Conservation (phyloP, 2,329 filamentous ascomycete genomes). For the Ophiostoma australiae region DNA sequence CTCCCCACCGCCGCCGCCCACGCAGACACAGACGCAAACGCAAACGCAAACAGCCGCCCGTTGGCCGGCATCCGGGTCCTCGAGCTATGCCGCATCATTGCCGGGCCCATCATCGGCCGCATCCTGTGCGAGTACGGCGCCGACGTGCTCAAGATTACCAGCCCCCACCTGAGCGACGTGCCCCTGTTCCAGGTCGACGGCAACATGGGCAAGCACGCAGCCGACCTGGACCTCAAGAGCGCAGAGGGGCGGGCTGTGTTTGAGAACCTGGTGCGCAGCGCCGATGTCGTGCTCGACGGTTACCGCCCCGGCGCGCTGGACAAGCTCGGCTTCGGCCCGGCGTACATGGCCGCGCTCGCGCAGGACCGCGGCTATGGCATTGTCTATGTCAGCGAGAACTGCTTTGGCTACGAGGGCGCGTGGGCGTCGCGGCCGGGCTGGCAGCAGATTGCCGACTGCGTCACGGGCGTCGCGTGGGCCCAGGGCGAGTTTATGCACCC, state of each 20-base stretch:
- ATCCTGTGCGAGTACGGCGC: slow-evolving; percentile 43
- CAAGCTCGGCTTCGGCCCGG: slow-evolving; percentile 39
- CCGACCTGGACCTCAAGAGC: slow-evolving; percentile 44
- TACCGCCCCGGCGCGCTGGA: slow-evolving; percentile 45
- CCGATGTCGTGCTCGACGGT: slow-evolving; percentile 52
- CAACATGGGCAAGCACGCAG: slow-evolving; percentile 45
- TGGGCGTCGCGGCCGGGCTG: slow-evolving; percentile 45
- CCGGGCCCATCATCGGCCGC: slow-evolving; percentile 43
- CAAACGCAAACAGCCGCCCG: slow-evolving; percentile 30
- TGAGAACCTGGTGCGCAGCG: slow-evolving; percentile 40
- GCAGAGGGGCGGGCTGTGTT: slow-evolving; percentile 51
- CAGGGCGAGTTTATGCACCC: slow-evolving; percentile 57
- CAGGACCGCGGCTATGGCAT: slow-evolving; percentile 40
- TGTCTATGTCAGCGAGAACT: slow-evolving; percentile 48
- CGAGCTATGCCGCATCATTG: slow-evolving; percentile 47
- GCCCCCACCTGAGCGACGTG: slow-evolving; percentile 41
- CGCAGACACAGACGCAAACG: slow-evolving; percentile 18
- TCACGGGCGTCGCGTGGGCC: slow-evolving; percentile 54
- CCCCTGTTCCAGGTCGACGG: slow-evolving; percentile 39
- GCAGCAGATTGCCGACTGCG: slow-evolving; percentile 52
- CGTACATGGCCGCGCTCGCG: slow-evolving; percentile 40
- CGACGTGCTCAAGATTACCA: slow-evolving; percentile 44
- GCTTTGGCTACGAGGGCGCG: slow-evolving; percentile 53
- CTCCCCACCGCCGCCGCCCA: slow-evolving; percentile 35
- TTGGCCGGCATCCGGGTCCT: slow-evolving; percentile 47